phyloP scores from a whole-genome alignment of 345 rosid genomes.

The Hypericum perforatum region DNA sequence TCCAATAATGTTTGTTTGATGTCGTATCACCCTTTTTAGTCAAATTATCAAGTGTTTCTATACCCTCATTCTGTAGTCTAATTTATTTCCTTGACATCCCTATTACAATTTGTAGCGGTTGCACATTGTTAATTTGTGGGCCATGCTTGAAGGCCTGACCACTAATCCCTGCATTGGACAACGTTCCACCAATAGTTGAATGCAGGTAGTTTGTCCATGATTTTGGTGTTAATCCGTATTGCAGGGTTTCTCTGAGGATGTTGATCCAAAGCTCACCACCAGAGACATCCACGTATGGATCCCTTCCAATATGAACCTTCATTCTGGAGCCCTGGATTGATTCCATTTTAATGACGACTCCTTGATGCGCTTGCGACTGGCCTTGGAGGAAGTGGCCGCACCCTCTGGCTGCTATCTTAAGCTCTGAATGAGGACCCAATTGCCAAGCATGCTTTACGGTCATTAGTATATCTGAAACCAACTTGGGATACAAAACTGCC shows the following conservation, averaged over 20 bases:
- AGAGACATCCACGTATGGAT: constrained; percentile 1
- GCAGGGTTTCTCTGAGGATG: background rate
- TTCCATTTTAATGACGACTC: background rate
- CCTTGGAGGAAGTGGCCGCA: background rate
- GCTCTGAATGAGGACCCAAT: constrained; percentile 72
- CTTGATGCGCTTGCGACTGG: background rate
- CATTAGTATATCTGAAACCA: constrained; percentile 66
- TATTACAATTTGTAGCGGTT: background rate
- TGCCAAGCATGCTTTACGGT: constrained; percentile 65
- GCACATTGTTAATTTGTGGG: background rate
- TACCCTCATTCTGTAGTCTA: background rate
- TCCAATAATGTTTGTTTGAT: background rate
- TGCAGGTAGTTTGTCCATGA: constrained; percentile 3
- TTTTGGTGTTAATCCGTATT: background rate
- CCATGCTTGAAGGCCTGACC: constrained; percentile 2
- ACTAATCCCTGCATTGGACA: constrained; percentile 1
- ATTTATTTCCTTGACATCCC: background rate
- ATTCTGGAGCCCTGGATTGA: background rate
- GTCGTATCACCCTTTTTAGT: background rate
- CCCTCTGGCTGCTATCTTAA: constrained; percentile 33
- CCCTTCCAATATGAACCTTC: background rate
- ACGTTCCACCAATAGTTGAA: background rate
- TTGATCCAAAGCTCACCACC: background rate
- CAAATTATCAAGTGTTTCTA: background rate
- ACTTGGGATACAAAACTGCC: constrained; percentile 74